phyloP scores from a whole-genome alignment of 192 early-diverging fungal species.

The Gaertneriomyces semiglobifer region DNA sequence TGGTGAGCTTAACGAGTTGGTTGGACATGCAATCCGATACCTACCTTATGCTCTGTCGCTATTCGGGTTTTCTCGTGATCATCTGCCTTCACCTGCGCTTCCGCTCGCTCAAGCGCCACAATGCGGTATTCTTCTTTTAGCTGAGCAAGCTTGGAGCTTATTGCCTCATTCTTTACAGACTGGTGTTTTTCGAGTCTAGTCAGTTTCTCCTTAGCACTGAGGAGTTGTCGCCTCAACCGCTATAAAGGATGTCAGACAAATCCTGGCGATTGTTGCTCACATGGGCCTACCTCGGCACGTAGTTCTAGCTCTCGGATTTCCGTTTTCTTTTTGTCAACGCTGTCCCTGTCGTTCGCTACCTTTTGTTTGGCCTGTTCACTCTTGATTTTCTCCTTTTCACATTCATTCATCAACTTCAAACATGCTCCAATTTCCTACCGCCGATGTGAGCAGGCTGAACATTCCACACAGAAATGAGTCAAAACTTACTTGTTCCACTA shows the following conservation, averaged over 20 bases:
- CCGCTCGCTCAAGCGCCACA: constrained; percentile 21
- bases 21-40: not conserved
- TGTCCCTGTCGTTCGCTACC: constrained; percentile 37
- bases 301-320: constrained; percentile 40
- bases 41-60: constrained; percentile 44
- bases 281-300: constrained; percentile 35
- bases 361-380: constrained; percentile 36
- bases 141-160: constrained; percentile 30
- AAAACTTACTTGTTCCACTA: constrained; percentile 42
- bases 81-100: constrained; percentile 34
- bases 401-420: constrained; percentile 63
- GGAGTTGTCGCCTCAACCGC: constrained; percentile 47
- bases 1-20: not conserved
- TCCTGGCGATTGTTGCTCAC: not conserved
- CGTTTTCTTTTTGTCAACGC: constrained; percentile 35
- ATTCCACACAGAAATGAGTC: not conserved
- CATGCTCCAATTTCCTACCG: constrained; percentile 52
- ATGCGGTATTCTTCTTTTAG: constrained; percentile 37
- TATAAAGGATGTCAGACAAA: constrained; percentile 7
- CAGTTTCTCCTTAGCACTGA: constrained; percentile 46
- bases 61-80: constrained; percentile 27
- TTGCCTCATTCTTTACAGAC: constrained; percentile 34
- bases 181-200: constrained; percentile 45
- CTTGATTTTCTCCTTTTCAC: constrained; percentile 50
- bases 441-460: not conserved